Evolutionary conservation across 2,329 filamentous ascomycete species (phyloP).

Genomic region (Fusarium sterilihyphosum): DNA sequence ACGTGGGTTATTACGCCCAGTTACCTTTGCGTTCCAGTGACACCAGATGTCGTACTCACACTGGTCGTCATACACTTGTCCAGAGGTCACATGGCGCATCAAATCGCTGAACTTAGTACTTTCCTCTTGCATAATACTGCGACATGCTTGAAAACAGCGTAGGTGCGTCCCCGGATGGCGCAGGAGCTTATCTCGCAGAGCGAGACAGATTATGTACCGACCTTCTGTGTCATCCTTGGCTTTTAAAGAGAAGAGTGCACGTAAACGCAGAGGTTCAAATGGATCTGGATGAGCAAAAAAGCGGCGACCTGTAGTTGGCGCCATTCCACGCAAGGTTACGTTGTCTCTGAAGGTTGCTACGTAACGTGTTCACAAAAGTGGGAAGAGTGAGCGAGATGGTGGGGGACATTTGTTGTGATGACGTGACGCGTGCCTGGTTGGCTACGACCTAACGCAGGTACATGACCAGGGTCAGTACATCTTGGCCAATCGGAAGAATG

Average conservation of each 20-base stretch:
- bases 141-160: neutral
- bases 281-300: neutral
- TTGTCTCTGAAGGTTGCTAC: neutral
- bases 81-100: neutral
- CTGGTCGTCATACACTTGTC: neutral
- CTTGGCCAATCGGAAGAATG: fast-evolving
- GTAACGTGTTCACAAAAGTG: too few species aligned
- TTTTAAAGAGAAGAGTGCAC: neutral
- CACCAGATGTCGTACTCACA: neutral
- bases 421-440: too few species aligned
- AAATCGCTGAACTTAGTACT: neutral
- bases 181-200: neutral
- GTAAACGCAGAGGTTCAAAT: fast-evolving
- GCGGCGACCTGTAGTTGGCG: neutral
- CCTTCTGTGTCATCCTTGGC: neutral
- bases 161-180: neutral
- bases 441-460: neutral
- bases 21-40: neutral
- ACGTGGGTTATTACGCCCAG: neutral
- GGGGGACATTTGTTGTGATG: neutral
- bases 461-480: fast-evolving
- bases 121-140: neutral
- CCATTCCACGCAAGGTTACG: neutral
- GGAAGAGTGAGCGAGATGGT: neutral
- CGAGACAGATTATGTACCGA: neutral